phyloP scores from a whole-genome alignment of 805 yeast species.

The Zygoascus bituminiphila region DNA sequence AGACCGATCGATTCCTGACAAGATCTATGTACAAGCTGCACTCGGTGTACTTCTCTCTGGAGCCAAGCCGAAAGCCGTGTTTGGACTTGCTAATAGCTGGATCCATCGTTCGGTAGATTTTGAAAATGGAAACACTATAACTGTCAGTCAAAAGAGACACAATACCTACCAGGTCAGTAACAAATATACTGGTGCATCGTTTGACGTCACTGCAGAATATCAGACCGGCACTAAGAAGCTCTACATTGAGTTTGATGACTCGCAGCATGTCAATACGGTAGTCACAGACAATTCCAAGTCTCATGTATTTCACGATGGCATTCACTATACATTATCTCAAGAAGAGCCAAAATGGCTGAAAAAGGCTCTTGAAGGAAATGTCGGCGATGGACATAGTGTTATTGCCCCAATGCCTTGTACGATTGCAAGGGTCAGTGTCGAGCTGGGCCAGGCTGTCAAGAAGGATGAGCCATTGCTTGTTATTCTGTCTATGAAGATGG shows the following conservation, averaged over 20 bases:
- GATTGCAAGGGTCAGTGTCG: conserved; percentile 21
- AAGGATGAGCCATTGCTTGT: conserved; percentile 25
- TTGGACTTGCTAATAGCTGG: conserved; percentile 11
- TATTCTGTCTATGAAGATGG: conserved; percentile 29
- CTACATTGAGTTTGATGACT: conserved; percentile 14
- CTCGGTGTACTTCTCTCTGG: conserved; percentile 17
- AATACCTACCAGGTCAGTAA: conserved; percentile 6
- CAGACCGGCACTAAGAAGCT: conserved; percentile 11
- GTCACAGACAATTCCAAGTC: conserved; percentile 14
- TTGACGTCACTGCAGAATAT: conserved; percentile 9
- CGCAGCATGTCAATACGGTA: conserved; percentile 21
- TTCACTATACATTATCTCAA: conserved; percentile 19
- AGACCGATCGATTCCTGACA: conserved; percentile 11
- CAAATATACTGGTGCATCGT: conserved; percentile 4
- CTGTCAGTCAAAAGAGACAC: conserved; percentile 9
- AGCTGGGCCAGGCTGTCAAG: conserved; percentile 21
- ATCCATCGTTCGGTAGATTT: conserved; percentile 12
- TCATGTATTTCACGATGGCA: conserved; percentile 25
- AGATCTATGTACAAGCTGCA: conserved; percentile 26
- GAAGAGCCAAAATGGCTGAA: conserved; percentile 25
- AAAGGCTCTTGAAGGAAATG: conserved; percentile 21
- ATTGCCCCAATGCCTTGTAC: conserved; percentile 29
- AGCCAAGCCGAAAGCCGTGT: background rate
- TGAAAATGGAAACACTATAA: conserved; percentile 9
- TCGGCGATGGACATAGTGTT: conserved; percentile 17